Percentiles rank a stretch among this genome's conserved stretches.
Evolutionary conservation across 2,329 filamentous ascomycete genomes (phyloP).

Genomic region (Beauveria sp.): DNA sequence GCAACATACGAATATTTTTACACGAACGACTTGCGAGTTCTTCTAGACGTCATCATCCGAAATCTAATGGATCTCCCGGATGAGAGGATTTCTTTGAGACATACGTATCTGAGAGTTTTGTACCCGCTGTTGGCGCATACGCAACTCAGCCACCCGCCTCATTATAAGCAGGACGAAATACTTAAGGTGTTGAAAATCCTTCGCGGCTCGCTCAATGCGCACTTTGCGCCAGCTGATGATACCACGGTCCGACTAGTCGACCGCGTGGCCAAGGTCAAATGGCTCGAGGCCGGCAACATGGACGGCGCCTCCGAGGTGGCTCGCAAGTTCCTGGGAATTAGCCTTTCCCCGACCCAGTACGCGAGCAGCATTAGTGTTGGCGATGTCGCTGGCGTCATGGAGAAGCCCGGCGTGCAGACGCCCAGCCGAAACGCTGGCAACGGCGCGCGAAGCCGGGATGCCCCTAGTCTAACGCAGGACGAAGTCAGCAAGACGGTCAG

Average conservation of each 20-base stretch:
- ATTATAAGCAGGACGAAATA: conserved; percentile 89
- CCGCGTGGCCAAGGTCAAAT: conserved; percentile 65
- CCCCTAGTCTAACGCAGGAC: conserved; percentile 17
- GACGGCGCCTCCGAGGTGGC: conserved; percentile 40
- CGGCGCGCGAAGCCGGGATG: conserved; percentile 18
- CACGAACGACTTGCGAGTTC: conserved; percentile 89
- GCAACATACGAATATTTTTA: conserved; percentile 97
- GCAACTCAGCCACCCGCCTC: conserved; percentile 74
- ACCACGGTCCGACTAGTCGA: conserved; percentile 72
- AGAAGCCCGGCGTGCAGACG: conserved; percentile 76
- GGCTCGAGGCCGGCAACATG: conserved; percentile 44
- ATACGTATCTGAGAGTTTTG: conserved; percentile 90
- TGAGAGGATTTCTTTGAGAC: conserved; percentile 67
- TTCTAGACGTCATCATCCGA: conserved; percentile 91
- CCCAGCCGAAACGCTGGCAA: conserved; percentile 53
- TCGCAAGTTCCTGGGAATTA: conserved; percentile 61
- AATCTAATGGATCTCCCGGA: conserved; percentile 94
- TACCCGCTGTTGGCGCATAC: conserved; percentile 88
- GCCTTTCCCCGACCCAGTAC: conserved; percentile 55
- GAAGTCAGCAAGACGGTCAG: conserved; percentile 19
- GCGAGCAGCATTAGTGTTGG: conserved; percentile 68
- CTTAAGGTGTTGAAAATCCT: conserved; percentile 68
- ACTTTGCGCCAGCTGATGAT: conserved; percentile 75
- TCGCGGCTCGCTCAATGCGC: conserved; percentile 53
- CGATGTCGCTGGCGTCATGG: conserved; percentile 71